Evolutionary conservation across 2,329 filamentous ascomycete genomes (phyloP), one percentile per base, ranked within the genome.

Genomic region (Scytalidium sp.): DNA sequence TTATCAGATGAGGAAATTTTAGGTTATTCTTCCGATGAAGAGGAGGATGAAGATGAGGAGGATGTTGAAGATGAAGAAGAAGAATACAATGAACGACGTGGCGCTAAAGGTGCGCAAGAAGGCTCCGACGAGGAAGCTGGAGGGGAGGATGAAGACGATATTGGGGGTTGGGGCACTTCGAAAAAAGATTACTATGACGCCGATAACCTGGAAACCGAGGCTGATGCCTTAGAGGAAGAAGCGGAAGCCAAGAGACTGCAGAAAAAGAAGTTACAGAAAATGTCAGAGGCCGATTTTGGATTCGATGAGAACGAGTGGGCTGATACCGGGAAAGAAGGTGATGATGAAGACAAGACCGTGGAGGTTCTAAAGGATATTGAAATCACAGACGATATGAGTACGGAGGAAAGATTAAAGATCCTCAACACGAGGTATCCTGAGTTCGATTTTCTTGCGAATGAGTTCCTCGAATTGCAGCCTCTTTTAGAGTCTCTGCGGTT

Each of bases 131-230:
- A 75, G 3, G 80, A 79, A 17, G 79, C 78, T 6, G 76, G 80
- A 22, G 82, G 83, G 40, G 77, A 74, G 19, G 72, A 78, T 22
- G 78, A 81, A 7, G 77, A 79, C 41, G 76, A 81, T 17, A 68
- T 83, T 46, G 84, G 82, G 40, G 92, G 85, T 65, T 97, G 94
- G 92, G 94, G 93, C 23, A 80, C 87, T 3, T 91, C 89, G 2
- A 93, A 83, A 67, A 87, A 87, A 53, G 93, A 96, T 60, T 96
- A 97, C 71, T 99, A 99, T 70, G 81, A 96, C 72, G 89, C 90
- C 58, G 93, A 99, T 68, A 71, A 76, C 22, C 76, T 81, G 56
- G 79, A 83, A 62, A 83, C 80, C 5, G 81, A 85, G 65, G 78
- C 74, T 32, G 79, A 82, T 73, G 94, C 94, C 1, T 70, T 95